Percentiles rank a stretch among this genome's conserved stretches.
Evolutionary conservation across 768 basidiomycete genomes (phyloP).

Genomic region (Dacryopinax primogenitus): DNA sequence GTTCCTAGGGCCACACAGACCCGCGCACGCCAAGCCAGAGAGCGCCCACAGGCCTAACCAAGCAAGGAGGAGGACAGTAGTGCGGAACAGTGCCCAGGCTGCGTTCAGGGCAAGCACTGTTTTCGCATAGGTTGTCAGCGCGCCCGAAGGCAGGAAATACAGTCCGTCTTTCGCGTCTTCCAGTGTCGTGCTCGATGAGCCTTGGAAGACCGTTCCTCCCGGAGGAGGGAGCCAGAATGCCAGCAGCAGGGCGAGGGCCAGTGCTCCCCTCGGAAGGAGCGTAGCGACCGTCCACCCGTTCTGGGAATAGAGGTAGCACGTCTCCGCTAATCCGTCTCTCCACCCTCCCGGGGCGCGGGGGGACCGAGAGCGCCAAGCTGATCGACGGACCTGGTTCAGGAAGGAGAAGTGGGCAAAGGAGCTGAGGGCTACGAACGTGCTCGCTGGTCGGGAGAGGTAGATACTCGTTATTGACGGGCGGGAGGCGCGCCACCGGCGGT

Average conservation of each 20-base stretch:
- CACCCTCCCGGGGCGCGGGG: slow-evolving; percentile 24
- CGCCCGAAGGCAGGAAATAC: slow-evolving; percentile 58
- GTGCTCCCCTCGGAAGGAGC: slow-evolving; percentile 70
- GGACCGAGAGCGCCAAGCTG: slow-evolving; percentile 31
- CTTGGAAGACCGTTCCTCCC: slow-evolving; percentile 35
- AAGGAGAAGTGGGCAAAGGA: slow-evolving; percentile 79
- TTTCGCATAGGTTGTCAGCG: slow-evolving; percentile 61
- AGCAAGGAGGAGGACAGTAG: slow-evolving; percentile 52
- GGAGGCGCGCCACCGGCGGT: slow-evolving; percentile 27
- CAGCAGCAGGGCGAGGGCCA: slow-evolving; percentile 60
- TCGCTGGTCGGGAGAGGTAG: slow-evolving; percentile 68
- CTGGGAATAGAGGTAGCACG: slow-evolving; percentile 71
- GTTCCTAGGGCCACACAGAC: slow-evolving; percentile 71
- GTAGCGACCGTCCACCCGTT: slow-evolving; percentile 69
- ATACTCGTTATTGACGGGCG: slow-evolving; percentile 73
- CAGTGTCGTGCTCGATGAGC: slow-evolving; percentile 36
- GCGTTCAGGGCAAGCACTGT: slow-evolving; percentile 69
- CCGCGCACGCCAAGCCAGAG: slow-evolving; percentile 62
- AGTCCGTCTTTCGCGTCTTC: slow-evolving; percentile 51
- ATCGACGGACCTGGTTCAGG: slow-evolving; percentile 60
- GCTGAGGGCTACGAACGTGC: slow-evolving; percentile 58
- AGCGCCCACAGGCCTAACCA: slow-evolving; percentile 72
- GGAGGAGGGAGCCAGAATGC: slow-evolving; percentile 43
- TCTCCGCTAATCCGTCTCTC: slow-evolving; percentile 61
- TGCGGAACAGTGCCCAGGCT: slow-evolving; percentile 67